phyloP scores from a whole-genome alignment of 2,329 filamentous ascomycete genomes.

The Salinomyces thailandicus region DNA sequence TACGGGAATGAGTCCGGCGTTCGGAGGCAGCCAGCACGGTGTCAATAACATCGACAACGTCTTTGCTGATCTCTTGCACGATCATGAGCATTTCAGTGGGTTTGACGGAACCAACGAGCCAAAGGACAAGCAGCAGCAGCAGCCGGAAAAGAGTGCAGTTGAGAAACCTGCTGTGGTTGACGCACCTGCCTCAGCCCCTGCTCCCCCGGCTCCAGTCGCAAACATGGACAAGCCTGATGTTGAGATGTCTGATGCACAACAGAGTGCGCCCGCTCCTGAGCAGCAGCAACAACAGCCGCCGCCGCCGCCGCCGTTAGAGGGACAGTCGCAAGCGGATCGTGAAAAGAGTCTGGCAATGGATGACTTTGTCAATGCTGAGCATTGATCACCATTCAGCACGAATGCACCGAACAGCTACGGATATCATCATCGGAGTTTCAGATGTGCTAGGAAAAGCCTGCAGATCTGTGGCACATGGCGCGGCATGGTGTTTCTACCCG shows the following conservation, averaged over 20 bases:
- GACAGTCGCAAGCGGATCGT: background rate
- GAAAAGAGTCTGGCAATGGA: constrained; percentile 3
- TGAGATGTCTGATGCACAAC: background rate
- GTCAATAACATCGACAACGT: constrained; percentile 24
- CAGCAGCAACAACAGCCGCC: background rate
- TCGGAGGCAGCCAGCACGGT: constrained; percentile 22
- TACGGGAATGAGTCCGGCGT: constrained; percentile 22
- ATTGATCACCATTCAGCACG: background rate
- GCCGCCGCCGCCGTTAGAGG: background rate
- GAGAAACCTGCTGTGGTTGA: background rate
- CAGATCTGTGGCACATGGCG: too few species aligned
- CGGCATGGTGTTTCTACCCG: too few species aligned
- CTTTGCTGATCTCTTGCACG: constrained; percentile 26
- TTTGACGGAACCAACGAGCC: constrained; percentile 15
- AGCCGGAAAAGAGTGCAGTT: background rate
- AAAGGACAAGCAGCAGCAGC: constrained; percentile 3
- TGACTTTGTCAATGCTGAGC: constrained; percentile 1
- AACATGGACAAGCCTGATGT: background rate
- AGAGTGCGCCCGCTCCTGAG: background rate
- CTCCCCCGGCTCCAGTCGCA: background rate
- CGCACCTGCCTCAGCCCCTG: background rate
- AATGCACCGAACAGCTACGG: too few species aligned
- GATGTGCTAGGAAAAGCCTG: too few species aligned
- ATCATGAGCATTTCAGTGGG: constrained; percentile 15
- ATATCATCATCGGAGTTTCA: too few species aligned